Conservation (phyloP, 106 monocot genomes). For the Dendrobium catenatum region DNA sequence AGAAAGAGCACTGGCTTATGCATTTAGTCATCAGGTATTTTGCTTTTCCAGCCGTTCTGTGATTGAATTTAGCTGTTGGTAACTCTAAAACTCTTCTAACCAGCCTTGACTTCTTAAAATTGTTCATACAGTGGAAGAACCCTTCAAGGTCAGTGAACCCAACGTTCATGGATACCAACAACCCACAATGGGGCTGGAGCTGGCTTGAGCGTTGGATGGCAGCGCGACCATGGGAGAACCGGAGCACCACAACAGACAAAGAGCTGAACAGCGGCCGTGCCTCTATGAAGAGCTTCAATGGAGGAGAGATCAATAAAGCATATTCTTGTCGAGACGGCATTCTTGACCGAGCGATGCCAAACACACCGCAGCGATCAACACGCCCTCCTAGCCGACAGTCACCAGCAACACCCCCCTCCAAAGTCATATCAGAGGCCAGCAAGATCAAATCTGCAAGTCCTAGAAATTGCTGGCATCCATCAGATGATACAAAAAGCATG, state of each 20-base stretch:
- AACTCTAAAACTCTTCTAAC: background rate
- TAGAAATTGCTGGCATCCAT: slow-evolving; percentile 9
- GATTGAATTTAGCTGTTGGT: too few species aligned
- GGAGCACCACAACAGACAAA: slow-evolving; percentile 40
- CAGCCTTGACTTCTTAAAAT: background rate
- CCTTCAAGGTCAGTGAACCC: slow-evolving; percentile 64
- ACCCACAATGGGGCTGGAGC: slow-evolving; percentile 98
- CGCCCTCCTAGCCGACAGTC: slow-evolving; percentile 28
- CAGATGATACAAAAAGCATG: slow-evolving; percentile 56
- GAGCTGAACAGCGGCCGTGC: slow-evolving; percentile 33
- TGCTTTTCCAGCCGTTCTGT: background rate
- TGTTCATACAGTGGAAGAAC: slow-evolving; percentile 58
- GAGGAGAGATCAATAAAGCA: slow-evolving; percentile 44
- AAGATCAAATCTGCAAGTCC: slow-evolving; percentile 42
- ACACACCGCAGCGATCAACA: slow-evolving; percentile 16
- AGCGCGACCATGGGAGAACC: slow-evolving; percentile 76
- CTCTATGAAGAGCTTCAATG: slow-evolving; percentile 31
- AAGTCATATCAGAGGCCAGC: slow-evolving; percentile 16
- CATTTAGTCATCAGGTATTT: slow-evolving; percentile 90
- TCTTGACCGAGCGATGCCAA: slow-evolving; percentile 13
- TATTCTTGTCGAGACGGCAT: slow-evolving; percentile 41
- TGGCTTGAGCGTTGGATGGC: slow-evolving; percentile 99
- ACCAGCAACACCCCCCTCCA: slow-evolving; percentile 31
- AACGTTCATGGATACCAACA: slow-evolving; percentile 74
- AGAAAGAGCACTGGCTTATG: slow-evolving; percentile 92